These are phyloP conservation scores for Apocynum venetum DNA, from an alignment of 257 asterid species.

Conservation along the genomic window DNA sequence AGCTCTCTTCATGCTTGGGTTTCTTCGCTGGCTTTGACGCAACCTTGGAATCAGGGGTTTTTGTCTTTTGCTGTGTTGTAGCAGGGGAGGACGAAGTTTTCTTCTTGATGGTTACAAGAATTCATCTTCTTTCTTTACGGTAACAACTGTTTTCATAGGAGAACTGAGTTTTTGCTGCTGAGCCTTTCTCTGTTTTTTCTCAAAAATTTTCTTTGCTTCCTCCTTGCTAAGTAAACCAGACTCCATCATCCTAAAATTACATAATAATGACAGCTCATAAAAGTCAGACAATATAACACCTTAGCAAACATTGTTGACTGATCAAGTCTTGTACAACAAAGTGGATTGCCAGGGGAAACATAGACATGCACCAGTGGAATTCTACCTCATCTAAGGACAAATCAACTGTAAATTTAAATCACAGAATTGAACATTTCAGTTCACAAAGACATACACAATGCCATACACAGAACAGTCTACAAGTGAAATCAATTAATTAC, in stretches of 20 bases:
- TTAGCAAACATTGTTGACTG: neutral
- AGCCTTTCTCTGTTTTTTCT: slow-evolving; percentile 53
- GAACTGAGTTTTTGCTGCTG: slow-evolving; percentile 62
- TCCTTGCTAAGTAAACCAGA: slow-evolving; percentile 80
- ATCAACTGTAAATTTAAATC: neutral
- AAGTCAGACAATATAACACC: neutral
- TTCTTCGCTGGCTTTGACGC: slow-evolving; percentile 46
- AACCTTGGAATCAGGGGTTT: slow-evolving; percentile 36
- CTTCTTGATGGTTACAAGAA: slow-evolving; percentile 33
- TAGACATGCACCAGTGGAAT: neutral
- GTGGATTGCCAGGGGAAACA: neutral
- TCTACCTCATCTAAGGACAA: neutral
- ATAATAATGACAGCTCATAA: neutral
- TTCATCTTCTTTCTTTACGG: slow-evolving; percentile 43
- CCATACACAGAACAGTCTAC: neutral
- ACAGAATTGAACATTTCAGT: neutral
- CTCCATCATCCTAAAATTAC: slow-evolving; percentile 86
- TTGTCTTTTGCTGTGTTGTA: slow-evolving; percentile 40
- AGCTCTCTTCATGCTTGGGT: slow-evolving; percentile 37
- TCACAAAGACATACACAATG: neutral
- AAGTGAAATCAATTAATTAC: neutral
- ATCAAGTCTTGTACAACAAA: neutral
- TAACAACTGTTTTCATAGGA: slow-evolving; percentile 54
- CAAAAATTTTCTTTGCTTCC: slow-evolving; percentile 62
- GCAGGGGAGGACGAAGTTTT: slow-evolving; percentile 29